Base-by-base conservation (phyloP, 163 green algal genomes). In the Picocystis sp. region DNA sequence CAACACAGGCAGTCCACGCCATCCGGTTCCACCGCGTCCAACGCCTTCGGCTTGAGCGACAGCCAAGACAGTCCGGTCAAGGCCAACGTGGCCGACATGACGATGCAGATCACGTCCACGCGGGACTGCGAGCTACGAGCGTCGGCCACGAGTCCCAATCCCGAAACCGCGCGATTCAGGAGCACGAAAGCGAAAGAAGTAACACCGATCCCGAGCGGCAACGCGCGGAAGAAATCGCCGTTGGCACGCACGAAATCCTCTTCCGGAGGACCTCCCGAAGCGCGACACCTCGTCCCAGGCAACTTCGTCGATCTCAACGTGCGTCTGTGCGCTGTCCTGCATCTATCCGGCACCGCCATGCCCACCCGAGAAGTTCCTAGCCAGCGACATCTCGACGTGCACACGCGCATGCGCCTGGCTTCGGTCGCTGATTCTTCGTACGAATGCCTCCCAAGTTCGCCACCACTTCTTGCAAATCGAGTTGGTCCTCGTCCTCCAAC, bases 21-120 rank as follows among this genome's bases (percentile, higher is more conserved):
- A 38, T 38, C 29, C 8, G 29, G 1, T 25, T 38, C 0, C 48
- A 63, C 54, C 43, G 25, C 15, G 8, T 50, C 24, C 3, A 47
- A 45, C 29, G 45, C 25, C 12, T 51, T 53, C 6, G 61, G 61
- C 47, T 52, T 63, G 14, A 83, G 52, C 2, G 71, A 71, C 6
- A 90, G 62, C 81, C 82, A 92, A 44, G 87, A 77, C 50, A 92
- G 72, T 2, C 82, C 82, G 1, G 80, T 90, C 0, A 92, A 73
- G 43, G 83, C 51, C 46, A 91, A 67, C 50, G 84, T 74, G 1
- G 79, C 82, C 2, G 73, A 79, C 42, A 92, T 61, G 22, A 75
- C 61, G 22, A 92, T 90, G 11, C 68, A 76, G 5, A 87, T 44
- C 43, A 93, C 80, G 60, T 93, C 82, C 17, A 74, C 72, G 0